These are phyloP conservation scores for Ophiorrhiza pumila DNA, from an alignment of 257 asterid species.

Conservation along the genomic window DNA sequence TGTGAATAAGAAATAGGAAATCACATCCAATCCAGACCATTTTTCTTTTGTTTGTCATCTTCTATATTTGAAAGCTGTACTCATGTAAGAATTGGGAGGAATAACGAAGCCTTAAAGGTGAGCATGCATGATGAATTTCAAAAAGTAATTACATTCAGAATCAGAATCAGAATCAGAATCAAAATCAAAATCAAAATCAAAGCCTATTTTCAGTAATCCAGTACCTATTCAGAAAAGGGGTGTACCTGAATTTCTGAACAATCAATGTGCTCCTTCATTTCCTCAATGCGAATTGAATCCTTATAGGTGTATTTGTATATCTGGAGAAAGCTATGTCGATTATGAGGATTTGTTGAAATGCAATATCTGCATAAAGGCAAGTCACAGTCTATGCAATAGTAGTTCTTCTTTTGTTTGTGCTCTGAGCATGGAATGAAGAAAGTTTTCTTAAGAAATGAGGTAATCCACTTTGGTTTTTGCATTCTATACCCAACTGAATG, in stretches of 20 bases:
- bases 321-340: background rate
- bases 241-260: slow-evolving; percentile 5
- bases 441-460: slow-evolving; percentile 1
- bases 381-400: slow-evolving; percentile 4
- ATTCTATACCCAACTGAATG: background rate
- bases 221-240: no score
- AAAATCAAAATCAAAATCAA: no score
- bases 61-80: background rate
- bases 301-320: background rate
- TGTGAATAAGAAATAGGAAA: background rate
- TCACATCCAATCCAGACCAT: background rate
- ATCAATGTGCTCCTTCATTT: background rate
- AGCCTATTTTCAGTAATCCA: no score
- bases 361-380: background rate
- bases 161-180: no score
- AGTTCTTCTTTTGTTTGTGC: background rate
- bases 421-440: background rate
- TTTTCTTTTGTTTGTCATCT: background rate
- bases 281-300: background rate
- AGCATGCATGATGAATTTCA: background rate
- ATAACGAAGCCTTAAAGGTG: no score
- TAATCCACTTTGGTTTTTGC: background rate
- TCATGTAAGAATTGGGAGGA: background rate
- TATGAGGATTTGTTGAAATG: background rate
- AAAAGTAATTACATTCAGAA: no score